phyloP scores from a whole-genome alignment of 257 asterid genomes.

The Euphrasia confusa region DNA sequence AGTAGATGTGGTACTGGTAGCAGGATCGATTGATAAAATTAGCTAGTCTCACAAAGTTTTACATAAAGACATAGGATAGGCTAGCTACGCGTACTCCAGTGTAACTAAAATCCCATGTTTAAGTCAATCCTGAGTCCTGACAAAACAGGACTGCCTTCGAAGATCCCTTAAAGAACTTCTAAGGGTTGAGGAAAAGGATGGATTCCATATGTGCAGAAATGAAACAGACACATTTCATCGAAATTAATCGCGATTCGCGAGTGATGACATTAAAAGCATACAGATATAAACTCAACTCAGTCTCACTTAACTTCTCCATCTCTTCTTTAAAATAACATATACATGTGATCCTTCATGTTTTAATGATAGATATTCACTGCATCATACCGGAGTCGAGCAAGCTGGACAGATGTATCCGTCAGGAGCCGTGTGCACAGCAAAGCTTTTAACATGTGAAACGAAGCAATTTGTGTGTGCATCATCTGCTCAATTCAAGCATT shows the following conservation, averaged over 20 bases:
- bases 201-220: no score
- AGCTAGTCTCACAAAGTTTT: neutral
- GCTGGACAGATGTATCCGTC: conserved; percentile 76
- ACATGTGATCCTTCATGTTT: neutral
- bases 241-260: no score
- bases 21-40: neutral
- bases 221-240: no score
- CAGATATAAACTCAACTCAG: neutral
- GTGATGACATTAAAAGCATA: neutral
- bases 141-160: no score
- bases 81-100: no score
- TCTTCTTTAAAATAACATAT: neutral
- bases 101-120: no score
- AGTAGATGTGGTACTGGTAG: neutral
- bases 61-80: no score
- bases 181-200: no score
- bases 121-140: no score
- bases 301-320: conserved; percentile 3
- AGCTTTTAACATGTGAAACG: conserved; percentile 63
- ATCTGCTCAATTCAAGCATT: conserved; percentile 35
- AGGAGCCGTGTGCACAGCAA: conserved; percentile 75
- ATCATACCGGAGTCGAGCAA: conserved; percentile 62
- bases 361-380: neutral
- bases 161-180: no score
- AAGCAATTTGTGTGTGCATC: conserved; percentile 67